phyloP scores from a whole-genome alignment of 192 early-diverging fungal species.

The Dimargaris cristalligena region DNA sequence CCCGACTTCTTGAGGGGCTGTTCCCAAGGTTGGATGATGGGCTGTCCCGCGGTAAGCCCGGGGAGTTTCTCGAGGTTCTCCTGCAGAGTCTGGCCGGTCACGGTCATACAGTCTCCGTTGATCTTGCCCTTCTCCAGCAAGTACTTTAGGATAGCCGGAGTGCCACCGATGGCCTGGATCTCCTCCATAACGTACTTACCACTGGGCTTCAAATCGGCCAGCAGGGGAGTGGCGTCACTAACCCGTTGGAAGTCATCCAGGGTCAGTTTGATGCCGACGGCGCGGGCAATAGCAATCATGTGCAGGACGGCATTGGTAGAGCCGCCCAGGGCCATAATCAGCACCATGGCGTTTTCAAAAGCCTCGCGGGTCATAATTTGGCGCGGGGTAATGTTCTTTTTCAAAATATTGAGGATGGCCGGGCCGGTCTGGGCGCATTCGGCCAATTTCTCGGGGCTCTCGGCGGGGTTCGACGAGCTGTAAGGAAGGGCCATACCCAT shows the following conservation, averaged over 20 bases:
- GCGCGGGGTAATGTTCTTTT: constrained; percentile 79
- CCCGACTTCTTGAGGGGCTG: constrained; percentile 88
- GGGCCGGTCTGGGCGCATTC: constrained; percentile 76
- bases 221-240: constrained; percentile 77
- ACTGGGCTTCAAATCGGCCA: constrained; percentile 96
- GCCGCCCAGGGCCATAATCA: constrained; percentile 87
- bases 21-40: constrained; percentile 65
- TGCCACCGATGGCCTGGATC: constrained; percentile 80
- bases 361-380: constrained; percentile 94
- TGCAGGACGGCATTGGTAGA: constrained; percentile 97
- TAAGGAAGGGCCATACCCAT: constrained; percentile 97
- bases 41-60: constrained; percentile 61
- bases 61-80: constrained; percentile 77
- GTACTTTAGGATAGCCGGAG: constrained; percentile 89
- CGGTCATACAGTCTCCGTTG: constrained; percentile 80
- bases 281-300: constrained; percentile 74
- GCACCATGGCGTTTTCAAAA: constrained; percentile 91
- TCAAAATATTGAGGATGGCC: constrained; percentile 77
- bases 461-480: constrained; percentile 88
- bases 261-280: constrained; percentile 64
- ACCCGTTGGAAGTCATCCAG: constrained; percentile 92
- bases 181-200: constrained; percentile 99
- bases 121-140: constrained; percentile 69
- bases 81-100: constrained; percentile 90
- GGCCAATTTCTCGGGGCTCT: constrained; percentile 65